A percentile compares a stretch with the other conserved stretches of the same genome.
These are phyloP conservation scores for Ciborinia camelliae DNA, from an alignment of 2,329 filamentous ascomycete genomes.

Conservation along the genomic window DNA sequence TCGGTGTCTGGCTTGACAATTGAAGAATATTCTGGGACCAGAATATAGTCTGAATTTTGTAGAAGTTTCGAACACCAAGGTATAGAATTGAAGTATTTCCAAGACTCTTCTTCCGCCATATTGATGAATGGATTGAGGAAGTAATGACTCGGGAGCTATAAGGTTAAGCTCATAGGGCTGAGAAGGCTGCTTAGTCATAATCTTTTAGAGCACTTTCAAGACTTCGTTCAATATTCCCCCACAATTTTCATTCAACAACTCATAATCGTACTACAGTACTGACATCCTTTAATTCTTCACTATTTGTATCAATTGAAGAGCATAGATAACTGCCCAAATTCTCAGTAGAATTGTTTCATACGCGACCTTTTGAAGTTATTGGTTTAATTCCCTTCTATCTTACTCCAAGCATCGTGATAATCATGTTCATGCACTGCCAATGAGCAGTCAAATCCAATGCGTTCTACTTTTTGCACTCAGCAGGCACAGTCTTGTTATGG, in stretches of 20 bases:
- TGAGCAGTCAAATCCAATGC: not conserved
- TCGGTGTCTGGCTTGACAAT: conserved; percentile 41
- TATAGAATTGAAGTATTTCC: conserved; percentile 39
- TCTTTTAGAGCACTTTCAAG: not conserved
- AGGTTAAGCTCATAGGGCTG: not conserved
- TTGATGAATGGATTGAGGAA: not conserved
- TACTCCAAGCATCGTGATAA: not conserved
- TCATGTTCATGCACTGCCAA: not conserved
- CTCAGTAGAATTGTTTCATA: not conserved
- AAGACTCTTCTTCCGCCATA: conserved; percentile 27
- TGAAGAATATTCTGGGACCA: conserved; percentile 42
- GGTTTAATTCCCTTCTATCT: not conserved
- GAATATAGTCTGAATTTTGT: conserved; percentile 41
- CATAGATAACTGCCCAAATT: too few relatives aligned
- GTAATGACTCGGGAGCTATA: too few relatives aligned
- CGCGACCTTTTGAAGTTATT: not conserved
- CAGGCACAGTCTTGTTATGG: not conserved
- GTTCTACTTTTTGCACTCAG: not conserved
- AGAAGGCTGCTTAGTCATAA: not conserved
- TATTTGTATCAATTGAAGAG: not conserved
- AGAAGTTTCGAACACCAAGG: conserved; percentile 50
- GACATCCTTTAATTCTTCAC: not conserved
- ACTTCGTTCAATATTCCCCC: not conserved
- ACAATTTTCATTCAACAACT: too few relatives aligned
- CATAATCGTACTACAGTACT: too few relatives aligned